Conservation (phyloP, 2,329 filamentous ascomycete genomes). For the Fusarium lateritium region DNA sequence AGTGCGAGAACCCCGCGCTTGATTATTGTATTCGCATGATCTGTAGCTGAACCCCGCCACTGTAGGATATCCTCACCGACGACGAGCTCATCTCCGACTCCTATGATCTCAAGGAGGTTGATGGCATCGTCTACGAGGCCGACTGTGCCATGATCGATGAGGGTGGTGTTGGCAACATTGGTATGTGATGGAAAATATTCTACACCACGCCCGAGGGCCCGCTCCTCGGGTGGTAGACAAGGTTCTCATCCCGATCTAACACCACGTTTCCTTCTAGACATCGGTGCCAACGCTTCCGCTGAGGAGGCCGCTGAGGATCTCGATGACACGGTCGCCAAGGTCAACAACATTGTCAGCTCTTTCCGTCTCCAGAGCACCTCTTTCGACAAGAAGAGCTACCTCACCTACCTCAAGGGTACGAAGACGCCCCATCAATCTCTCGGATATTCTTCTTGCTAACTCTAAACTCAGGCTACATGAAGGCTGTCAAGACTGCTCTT, state of each 20-base stretch:
- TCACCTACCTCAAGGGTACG: slow-evolving; percentile 87
- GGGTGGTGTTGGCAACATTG: slow-evolving; percentile 76
- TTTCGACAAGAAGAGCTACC: slow-evolving; percentile 92
- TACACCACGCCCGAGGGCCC: background rate
- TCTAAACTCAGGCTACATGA: slow-evolving; percentile 81
- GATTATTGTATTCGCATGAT: slow-evolving; percentile 34
- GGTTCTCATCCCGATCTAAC: slow-evolving; percentile 25
- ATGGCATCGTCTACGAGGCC: slow-evolving; percentile 87
- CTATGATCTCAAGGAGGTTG: slow-evolving; percentile 85
- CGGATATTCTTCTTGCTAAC: slow-evolving; percentile 14
- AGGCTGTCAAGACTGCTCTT: slow-evolving; percentile 82
- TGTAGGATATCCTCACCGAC: slow-evolving; percentile 86
- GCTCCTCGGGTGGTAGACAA: background rate
- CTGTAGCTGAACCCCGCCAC: slow-evolving; percentile 50
- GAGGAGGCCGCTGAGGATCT: slow-evolving; percentile 85
- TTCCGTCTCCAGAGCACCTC: slow-evolving; percentile 86
- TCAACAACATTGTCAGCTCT: slow-evolving; percentile 94
- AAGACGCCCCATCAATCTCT: slow-evolving; percentile 3
- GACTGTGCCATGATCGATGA: slow-evolving; percentile 92
- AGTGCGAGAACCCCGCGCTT: slow-evolving; percentile 37
- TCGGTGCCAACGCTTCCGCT: slow-evolving; percentile 95
- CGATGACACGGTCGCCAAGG: slow-evolving; percentile 79
- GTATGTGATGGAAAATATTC: slow-evolving; percentile 64
- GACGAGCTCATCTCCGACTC: slow-evolving; percentile 99
- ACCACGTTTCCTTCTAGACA: slow-evolving; percentile 67